These are phyloP conservation scores for Ehretia macrophylla DNA, from an alignment of 257 asterid genomes.

Conservation along the genomic window DNA sequence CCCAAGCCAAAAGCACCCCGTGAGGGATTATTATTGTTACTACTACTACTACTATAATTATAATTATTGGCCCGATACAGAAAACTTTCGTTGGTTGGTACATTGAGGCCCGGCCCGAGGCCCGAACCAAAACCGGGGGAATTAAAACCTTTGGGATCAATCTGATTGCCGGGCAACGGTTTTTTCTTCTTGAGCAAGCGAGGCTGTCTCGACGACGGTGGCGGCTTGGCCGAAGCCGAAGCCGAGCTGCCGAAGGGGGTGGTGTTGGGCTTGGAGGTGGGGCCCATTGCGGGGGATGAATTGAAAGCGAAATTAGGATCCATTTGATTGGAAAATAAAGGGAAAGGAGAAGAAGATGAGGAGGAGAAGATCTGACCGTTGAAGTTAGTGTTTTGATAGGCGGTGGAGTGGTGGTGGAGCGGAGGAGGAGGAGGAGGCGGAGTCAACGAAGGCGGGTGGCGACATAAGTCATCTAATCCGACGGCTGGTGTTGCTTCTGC, in stretches of 20 bases:
- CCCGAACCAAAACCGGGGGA: conserved; percentile 26
- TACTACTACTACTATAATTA: not conserved
- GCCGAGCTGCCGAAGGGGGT: conserved; percentile 40
- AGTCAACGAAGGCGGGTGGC: conserved; percentile 55
- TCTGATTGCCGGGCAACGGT: conserved; percentile 28
- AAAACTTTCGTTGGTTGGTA: conserved; percentile 22
- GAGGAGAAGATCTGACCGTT: conserved; percentile 41
- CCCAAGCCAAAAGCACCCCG: conserved; percentile 29
- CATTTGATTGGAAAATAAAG: conserved; percentile 31
- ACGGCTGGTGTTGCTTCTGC: conserved; percentile 8
- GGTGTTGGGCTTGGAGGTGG: too few relatives aligned
- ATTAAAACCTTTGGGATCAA: conserved; percentile 9
- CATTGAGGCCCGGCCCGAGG: conserved; percentile 18
- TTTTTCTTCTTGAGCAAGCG: conserved; percentile 65
- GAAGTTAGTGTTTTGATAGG: conserved; percentile 11
- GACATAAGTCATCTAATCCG: conserved; percentile 56
- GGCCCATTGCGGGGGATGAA: conserved; percentile 47
- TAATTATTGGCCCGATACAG: conserved; percentile 14
- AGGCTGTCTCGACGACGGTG: conserved; percentile 37
- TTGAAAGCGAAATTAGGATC: conserved; percentile 58
- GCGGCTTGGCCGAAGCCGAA: not conserved
- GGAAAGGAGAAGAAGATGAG: conserved; percentile 14
- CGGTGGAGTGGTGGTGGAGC: conserved; percentile 1
- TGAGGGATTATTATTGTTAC: conserved; percentile 29
- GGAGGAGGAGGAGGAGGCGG: conserved; percentile 13